phyloP scores from a whole-genome alignment of 768 basidiomycete species.

The Rhodotorula toruloides region DNA sequence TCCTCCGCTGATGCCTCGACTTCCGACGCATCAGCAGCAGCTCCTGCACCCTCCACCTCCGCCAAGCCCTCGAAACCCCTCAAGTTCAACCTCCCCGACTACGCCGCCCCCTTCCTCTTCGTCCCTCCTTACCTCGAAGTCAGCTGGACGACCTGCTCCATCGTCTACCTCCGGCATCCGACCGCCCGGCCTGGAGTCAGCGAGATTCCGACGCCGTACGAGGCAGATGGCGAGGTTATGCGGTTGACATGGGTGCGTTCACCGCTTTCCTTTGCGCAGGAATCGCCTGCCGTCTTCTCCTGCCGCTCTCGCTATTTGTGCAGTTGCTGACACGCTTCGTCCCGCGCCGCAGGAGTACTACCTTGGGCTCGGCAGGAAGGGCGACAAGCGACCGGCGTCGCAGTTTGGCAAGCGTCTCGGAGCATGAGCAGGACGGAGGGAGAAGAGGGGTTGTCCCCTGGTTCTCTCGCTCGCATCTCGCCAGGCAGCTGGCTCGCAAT shows the following conservation, averaged over 20 bases:
- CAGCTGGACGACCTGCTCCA: conserved; percentile 81
- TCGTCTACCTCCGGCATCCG: conserved; percentile 88
- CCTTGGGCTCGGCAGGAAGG: conserved; percentile 29
- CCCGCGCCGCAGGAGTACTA: conserved; percentile 36
- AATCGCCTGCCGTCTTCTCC: no score
- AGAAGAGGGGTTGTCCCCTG: no score
- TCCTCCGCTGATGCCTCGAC: background rate
- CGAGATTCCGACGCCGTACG: conserved; percentile 91
- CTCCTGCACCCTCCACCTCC: conserved; percentile 11
- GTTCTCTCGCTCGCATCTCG: no score
- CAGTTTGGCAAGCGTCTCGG: conserved; percentile 30
- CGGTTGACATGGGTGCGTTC: conserved; percentile 72
- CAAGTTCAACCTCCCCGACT: conserved; percentile 78
- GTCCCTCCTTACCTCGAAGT: conserved; percentile 85
- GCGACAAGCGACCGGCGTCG: conserved; percentile 25
- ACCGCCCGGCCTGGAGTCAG: conserved; percentile 93
- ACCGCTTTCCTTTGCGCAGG: no score
- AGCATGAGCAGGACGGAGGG: conserved; percentile 5
- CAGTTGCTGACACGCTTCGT: no score
- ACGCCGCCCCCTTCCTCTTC: conserved; percentile 85
- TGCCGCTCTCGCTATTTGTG: no score
- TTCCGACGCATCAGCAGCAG: conserved; percentile 16
- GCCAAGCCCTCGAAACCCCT: conserved; percentile 7
- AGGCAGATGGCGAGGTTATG: conserved; percentile 88
- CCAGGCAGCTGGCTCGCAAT: no score